Evolutionary conservation across 164 flowering plant genomes (phyloP).

Genomic region (Aristolochia californica): DNA sequence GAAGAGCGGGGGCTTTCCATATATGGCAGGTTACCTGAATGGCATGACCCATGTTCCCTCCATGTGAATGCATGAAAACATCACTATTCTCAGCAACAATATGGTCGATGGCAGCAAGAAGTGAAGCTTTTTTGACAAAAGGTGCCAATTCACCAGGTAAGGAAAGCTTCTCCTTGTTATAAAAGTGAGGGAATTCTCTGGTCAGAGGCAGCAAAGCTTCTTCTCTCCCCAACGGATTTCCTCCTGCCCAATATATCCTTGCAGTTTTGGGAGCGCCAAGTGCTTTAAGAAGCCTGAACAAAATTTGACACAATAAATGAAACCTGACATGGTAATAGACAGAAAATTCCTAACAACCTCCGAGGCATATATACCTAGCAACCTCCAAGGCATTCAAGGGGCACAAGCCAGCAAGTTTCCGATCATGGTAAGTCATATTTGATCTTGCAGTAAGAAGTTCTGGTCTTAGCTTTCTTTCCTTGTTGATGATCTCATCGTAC

Average conservation of each 20-base stretch:
- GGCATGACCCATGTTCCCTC: slow-evolving; percentile 98
- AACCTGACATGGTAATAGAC: no score
- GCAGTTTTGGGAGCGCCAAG: slow-evolving; percentile 80
- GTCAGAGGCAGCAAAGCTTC: slow-evolving; percentile 66
- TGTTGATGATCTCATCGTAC: slow-evolving; percentile 58
- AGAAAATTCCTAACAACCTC: no score
- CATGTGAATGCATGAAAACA: slow-evolving; percentile 97
- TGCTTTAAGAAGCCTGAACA: slow-evolving; percentile 81
- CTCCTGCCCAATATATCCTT: slow-evolving; percentile 93
- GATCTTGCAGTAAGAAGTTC: slow-evolving; percentile 84
- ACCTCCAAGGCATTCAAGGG: slow-evolving; percentile 88
- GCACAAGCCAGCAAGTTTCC: slow-evolving; percentile 93
- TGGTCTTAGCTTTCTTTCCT: slow-evolving; percentile 64
- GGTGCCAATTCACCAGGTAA: slow-evolving; percentile 79
- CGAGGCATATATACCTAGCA: no score
- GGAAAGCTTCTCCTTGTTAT: slow-evolving; percentile 85
- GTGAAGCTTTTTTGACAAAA: slow-evolving; percentile 59
- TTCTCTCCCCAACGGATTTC: slow-evolving; percentile 76
- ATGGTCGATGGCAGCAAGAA: slow-evolving; percentile 85
- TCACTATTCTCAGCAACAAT: slow-evolving; percentile 76
- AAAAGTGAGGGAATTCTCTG: slow-evolving; percentile 64
- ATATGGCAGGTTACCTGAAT: slow-evolving; percentile 59
- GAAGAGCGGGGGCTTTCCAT: no score
- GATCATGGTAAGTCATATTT: slow-evolving; percentile 81
- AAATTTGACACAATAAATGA: neutral